These are phyloP conservation scores for Albatrellus ellisii DNA, from an alignment of 768 basidiomycete genomes.

Conservation along the genomic window DNA sequence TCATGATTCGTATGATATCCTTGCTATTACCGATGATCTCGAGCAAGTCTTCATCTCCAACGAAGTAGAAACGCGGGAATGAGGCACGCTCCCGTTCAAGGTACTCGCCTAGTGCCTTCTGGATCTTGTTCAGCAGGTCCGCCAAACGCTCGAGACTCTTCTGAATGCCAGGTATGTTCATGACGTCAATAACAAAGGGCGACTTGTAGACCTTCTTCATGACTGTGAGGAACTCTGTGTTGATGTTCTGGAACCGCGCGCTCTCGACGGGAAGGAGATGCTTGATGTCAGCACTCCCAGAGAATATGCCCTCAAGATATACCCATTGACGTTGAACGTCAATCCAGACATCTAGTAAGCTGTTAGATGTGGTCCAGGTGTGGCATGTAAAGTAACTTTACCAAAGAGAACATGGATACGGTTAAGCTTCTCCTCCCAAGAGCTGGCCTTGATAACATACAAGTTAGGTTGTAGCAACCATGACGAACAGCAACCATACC, in stretches of 20 bases:
- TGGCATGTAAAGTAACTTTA: slow-evolving; percentile 20
- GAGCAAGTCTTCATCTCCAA: slow-evolving; percentile 95
- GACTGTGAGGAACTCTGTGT: slow-evolving; percentile 91
- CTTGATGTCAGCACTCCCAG: slow-evolving; percentile 99
- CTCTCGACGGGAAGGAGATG: slow-evolving; percentile 96
- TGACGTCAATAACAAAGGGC: slow-evolving; percentile 91
- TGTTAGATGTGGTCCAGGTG: slow-evolving; percentile 4
- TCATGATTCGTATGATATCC: slow-evolving; percentile 95
- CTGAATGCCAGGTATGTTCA: slow-evolving; percentile 93
- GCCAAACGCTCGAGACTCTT: slow-evolving; percentile 95
- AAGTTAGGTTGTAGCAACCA: not conserved
- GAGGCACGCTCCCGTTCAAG: slow-evolving; percentile 94
- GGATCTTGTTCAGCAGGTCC: slow-evolving; percentile 94
- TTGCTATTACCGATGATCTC: slow-evolving; percentile 99
- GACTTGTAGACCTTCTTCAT: slow-evolving; percentile 99
- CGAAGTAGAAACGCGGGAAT: slow-evolving; percentile 99
- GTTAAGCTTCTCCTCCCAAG: slow-evolving; percentile 97
- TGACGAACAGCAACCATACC: slow-evolving; percentile 23
- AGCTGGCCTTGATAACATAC: slow-evolving; percentile 45
- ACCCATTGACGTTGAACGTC: slow-evolving; percentile 99
- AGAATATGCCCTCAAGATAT: slow-evolving; percentile 97
- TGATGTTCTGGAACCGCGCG: slow-evolving; percentile 97
- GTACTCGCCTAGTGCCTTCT: slow-evolving; percentile 98
- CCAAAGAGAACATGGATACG: slow-evolving; percentile 94
- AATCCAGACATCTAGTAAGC: slow-evolving; percentile 81